phyloP scores from a whole-genome alignment of 1,284 basidiomycete genomes.

The Marasmius fiardii region DNA sequence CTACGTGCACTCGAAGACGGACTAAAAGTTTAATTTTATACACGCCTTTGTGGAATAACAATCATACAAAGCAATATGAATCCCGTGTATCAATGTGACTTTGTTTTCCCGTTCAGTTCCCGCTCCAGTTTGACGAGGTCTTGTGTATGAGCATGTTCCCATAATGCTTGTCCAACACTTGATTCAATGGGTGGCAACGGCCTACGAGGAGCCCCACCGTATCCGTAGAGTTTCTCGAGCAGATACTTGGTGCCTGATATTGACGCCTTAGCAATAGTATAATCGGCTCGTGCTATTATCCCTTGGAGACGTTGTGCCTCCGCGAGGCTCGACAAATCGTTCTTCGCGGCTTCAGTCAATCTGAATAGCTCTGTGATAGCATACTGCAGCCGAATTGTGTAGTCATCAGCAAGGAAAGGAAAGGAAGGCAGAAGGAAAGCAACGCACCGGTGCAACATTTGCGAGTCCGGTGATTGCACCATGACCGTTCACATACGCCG shows the following conservation, averaged over 20 bases:
- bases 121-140: slow-evolving; percentile 67
- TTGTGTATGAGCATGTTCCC: slow-evolving; percentile 68
- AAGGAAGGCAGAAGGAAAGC: slow-evolving; percentile 7
- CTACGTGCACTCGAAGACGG: no score
- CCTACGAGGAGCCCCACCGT: slow-evolving; percentile 71
- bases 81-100: not conserved
- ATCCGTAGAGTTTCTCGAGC: slow-evolving; percentile 71
- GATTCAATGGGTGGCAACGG: slow-evolving; percentile 67
- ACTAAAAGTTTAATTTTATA: not conserved
- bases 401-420: slow-evolving; percentile 6
- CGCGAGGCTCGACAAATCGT: slow-evolving; percentile 53
- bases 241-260: slow-evolving; percentile 84
- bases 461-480: slow-evolving; percentile 83
- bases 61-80: no score
- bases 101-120: slow-evolving; percentile 44
- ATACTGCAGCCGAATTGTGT: slow-evolving; percentile 36
- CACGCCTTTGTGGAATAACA: no score
- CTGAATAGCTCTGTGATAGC: slow-evolving; percentile 63
- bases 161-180: slow-evolving; percentile 54
- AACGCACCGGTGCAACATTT: slow-evolving; percentile 68
- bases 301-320: slow-evolving; percentile 79
- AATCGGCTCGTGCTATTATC: slow-evolving; percentile 77
- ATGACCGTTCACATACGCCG: slow-evolving; percentile 65
- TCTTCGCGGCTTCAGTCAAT: slow-evolving; percentile 51
- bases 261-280: slow-evolving; percentile 73